phyloP scores from a whole-genome alignment of 2,329 filamentous ascomycete species.

The Neurospora sp. region DNA sequence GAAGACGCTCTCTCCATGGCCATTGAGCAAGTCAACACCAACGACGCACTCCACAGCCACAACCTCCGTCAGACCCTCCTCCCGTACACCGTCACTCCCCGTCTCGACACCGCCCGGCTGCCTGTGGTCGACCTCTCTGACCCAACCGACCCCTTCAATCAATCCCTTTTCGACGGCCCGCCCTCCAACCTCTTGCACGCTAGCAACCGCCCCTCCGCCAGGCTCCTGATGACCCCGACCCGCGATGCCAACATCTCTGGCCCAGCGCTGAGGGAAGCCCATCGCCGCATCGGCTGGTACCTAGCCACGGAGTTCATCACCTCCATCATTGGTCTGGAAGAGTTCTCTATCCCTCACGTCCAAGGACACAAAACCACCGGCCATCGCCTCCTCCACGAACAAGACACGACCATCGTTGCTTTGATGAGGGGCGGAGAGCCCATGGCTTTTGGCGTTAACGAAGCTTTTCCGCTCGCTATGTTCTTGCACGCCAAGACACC shows the following conservation, averaged over 20 bases:
- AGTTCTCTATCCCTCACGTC: slow-evolving; percentile 39
- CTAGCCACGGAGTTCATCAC: slow-evolving; percentile 40
- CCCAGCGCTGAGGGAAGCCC: slow-evolving; percentile 35
- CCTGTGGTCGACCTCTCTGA: slow-evolving; percentile 29
- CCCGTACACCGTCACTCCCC: slow-evolving; percentile 27
- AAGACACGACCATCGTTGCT: slow-evolving; percentile 42
- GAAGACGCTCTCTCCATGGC: slow-evolving; percentile 31
- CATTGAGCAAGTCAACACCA: slow-evolving; percentile 22
- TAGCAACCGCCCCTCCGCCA: slow-evolving; percentile 33
- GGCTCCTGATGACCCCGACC: slow-evolving; percentile 43
- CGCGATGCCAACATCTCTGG: slow-evolving; percentile 39
- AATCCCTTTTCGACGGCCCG: slow-evolving; percentile 8
- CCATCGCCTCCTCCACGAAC: slow-evolving; percentile 36
- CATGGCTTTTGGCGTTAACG: slow-evolving; percentile 48
- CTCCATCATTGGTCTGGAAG: slow-evolving; percentile 39
- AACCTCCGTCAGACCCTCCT: slow-evolving; percentile 34
- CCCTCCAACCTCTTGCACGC: slow-evolving; percentile 29
- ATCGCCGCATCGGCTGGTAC: slow-evolving; percentile 41
- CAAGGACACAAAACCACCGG: slow-evolving; percentile 35
- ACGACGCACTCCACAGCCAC: slow-evolving; percentile 22
- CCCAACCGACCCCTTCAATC: slow-evolving; percentile 11
- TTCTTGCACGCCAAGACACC: slow-evolving; percentile 37
- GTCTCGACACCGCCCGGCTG: slow-evolving; percentile 32
- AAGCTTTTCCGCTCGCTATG: slow-evolving; percentile 40
- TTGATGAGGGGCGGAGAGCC: slow-evolving; percentile 56